Evolutionary conservation across 2,329 filamentous ascomycete species (phyloP).

Genomic region (Venturia effusa): DNA sequence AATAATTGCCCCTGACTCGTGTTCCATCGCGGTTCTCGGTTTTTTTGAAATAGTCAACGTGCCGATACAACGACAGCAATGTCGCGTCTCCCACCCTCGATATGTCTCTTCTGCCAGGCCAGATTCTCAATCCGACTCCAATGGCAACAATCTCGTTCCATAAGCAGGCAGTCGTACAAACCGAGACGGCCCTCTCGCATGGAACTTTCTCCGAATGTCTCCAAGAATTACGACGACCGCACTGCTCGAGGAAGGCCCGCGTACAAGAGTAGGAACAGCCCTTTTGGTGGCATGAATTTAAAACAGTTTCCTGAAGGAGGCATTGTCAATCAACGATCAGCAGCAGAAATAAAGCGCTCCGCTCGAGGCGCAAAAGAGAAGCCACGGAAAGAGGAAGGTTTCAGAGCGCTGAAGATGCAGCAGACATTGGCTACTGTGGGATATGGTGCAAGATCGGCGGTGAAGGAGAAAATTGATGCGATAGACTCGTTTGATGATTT

Average conservation of each 20-base stretch:
- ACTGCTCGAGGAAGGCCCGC: slow-evolving; percentile 25
- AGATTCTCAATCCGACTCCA: slow-evolving; percentile 13
- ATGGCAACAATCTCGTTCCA: slow-evolving; percentile 9
- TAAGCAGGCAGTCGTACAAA: not conserved
- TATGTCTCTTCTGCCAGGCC: slow-evolving; percentile 35
- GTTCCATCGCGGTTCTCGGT: not conserved
- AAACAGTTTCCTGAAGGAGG: slow-evolving; percentile 31
- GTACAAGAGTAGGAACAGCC: slow-evolving; percentile 35
- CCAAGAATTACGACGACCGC: slow-evolving; percentile 17
- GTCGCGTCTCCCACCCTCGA: slow-evolving; percentile 18
- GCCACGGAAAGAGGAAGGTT: slow-evolving; percentile 41
- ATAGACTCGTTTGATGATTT: slow-evolving; percentile 76
- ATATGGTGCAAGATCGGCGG: slow-evolving; percentile 54
- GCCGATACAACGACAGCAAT: slow-evolving; percentile 13
- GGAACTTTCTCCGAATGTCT: slow-evolving; percentile 22
- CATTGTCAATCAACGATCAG: slow-evolving; percentile 34
- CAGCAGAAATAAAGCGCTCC: slow-evolving; percentile 20
- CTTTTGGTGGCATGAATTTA: slow-evolving; percentile 50
- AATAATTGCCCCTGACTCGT: not conserved
- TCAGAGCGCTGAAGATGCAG: slow-evolving; percentile 92
- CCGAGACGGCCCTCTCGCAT: slow-evolving; percentile 8
- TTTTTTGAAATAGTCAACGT: not conserved
- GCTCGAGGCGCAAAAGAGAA: slow-evolving; percentile 16
- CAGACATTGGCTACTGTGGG: slow-evolving; percentile 63
- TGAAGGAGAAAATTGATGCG: slow-evolving; percentile 52